Percentiles rank a stretch among this genome's conserved stretches.
Conservation (phyloP, 805 yeast species). For the Isabelozyma heimii region DNA sequence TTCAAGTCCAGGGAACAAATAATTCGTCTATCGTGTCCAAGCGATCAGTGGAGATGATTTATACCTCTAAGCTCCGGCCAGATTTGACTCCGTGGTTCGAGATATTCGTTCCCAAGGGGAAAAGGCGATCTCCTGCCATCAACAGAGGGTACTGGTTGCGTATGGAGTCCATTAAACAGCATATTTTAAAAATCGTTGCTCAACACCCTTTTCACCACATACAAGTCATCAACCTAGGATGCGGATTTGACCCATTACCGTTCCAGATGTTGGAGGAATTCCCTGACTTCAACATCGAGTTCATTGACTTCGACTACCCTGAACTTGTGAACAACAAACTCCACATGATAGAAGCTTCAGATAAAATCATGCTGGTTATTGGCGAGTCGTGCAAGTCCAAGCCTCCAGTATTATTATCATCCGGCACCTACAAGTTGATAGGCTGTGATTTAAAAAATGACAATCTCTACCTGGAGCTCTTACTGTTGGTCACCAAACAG, state of each 20-base stretch:
- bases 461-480: slow-evolving; percentile 33
- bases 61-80: slow-evolving; percentile 33
- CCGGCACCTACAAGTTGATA: slow-evolving; percentile 51
- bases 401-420: slow-evolving; percentile 14
- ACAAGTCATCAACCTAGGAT: slow-evolving; percentile 66
- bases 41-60: slow-evolving; percentile 71
- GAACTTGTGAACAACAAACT: slow-evolving; percentile 60
- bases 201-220: slow-evolving; percentile 14
- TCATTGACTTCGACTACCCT: slow-evolving; percentile 74
- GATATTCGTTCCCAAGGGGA: slow-evolving; percentile 62
- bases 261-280: slow-evolving; percentile 27
- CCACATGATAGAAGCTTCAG: slow-evolving; percentile 46
- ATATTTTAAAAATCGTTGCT: slow-evolving; percentile 46
- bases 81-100: slow-evolving; percentile 52
- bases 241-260: slow-evolving; percentile 60
- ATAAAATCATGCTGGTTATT: slow-evolving; percentile 46
- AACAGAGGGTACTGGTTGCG: slow-evolving; percentile 84
- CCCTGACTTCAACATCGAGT: slow-evolving; percentile 28
- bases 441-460: slow-evolving; percentile 66
- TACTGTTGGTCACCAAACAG: slow-evolving; percentile 16
- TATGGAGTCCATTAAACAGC: slow-evolving; percentile 62
- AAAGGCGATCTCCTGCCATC: slow-evolving; percentile 74
- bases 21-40: slow-evolving; percentile 82
- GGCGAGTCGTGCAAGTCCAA: slow-evolving; percentile 20
- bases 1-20: slow-evolving; percentile 80